Percentiles rank a stretch among this genome's conserved stretches.
Conservation (phyloP, 2,329 filamentous ascomycete genomes). For the Leptodontidium sp. region DNA sequence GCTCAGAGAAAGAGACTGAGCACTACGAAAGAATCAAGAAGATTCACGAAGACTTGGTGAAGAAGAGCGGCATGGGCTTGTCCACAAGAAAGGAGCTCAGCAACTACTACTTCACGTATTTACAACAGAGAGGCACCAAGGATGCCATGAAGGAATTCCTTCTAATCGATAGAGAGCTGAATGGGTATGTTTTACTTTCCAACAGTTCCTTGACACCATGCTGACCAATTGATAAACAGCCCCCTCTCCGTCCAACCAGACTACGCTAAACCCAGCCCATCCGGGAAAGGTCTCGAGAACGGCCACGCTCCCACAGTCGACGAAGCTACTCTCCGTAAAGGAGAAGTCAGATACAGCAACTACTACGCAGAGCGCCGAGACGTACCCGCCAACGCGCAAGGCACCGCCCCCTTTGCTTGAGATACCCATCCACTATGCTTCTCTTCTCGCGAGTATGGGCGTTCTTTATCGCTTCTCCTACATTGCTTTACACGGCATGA, state of each 20-base stretch:
- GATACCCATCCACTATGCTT: constrained; percentile 1
- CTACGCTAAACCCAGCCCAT: constrained; percentile 39
- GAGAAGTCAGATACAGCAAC: constrained; percentile 53
- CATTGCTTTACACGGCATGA: background rate
- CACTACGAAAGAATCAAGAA: constrained; percentile 80
- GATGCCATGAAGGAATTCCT: constrained; percentile 88
- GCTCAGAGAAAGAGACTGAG: constrained; percentile 66
- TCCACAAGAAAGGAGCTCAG: constrained; percentile 77
- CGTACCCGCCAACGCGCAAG: constrained; percentile 40
- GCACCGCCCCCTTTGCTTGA: constrained; percentile 41
- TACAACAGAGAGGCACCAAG: constrained; percentile 83
- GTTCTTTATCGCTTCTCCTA: background rate
- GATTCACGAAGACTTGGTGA: constrained; percentile 78
- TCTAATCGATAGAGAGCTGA: constrained; percentile 82
- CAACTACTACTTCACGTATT: constrained; percentile 80
- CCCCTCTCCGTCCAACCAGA: constrained; percentile 53
- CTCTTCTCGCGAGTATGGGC: background rate
- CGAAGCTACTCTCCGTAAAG: constrained; percentile 52
- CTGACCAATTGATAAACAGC: constrained; percentile 43
- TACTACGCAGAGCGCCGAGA: constrained; percentile 50
- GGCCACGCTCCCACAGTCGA: constrained; percentile 54
- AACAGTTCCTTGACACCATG: background rate
- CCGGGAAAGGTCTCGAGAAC: constrained; percentile 51
- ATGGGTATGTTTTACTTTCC: constrained; percentile 66
- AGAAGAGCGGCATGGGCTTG: constrained; percentile 74